Evolutionary conservation across 768 basidiomycete species (phyloP).

Genomic region (Trametes cinnabarina): DNA sequence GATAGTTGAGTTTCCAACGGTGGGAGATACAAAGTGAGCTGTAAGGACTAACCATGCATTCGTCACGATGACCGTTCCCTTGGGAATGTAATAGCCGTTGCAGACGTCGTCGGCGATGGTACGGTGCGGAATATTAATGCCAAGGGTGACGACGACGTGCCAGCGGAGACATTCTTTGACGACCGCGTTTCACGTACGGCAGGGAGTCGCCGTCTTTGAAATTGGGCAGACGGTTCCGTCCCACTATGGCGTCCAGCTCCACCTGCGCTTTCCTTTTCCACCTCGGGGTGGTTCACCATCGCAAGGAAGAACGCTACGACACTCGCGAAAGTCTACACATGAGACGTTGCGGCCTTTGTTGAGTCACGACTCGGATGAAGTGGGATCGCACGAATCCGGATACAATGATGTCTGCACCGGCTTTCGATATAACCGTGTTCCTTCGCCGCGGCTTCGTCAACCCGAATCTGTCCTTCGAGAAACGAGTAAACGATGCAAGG

Average conservation of each 20-base stretch:
- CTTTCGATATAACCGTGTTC: slow-evolving; percentile 19
- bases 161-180: slow-evolving; percentile 27
- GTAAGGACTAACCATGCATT: neutral
- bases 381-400: no score
- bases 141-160: slow-evolving; percentile 24
- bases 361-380: no score
- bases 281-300: slow-evolving; percentile 29
- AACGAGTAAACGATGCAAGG: neutral
- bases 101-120: slow-evolving; percentile 20
- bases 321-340: slow-evolving; percentile 27
- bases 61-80: slow-evolving; percentile 26
- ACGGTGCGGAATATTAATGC: slow-evolving; percentile 25
- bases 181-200: slow-evolving; percentile 28
- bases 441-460: neutral
- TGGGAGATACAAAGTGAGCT: no score
- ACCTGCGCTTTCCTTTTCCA: slow-evolving; percentile 27
- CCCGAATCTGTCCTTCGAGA: neutral
- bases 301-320: slow-evolving; percentile 32
- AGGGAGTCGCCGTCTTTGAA: slow-evolving; percentile 22
- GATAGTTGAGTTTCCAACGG: no score
- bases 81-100: slow-evolving; percentile 28
- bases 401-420: slow-evolving; percentile 60
- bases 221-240: slow-evolving; percentile 27
- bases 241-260: slow-evolving; percentile 30
- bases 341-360: no score